A percentile compares a stretch with the other conserved stretches of the same genome.
These are phyloP conservation scores for Fusarium brevicatenulatum DNA, from an alignment of 2,329 filamentous ascomycete genomes.

Conservation along the genomic window DNA sequence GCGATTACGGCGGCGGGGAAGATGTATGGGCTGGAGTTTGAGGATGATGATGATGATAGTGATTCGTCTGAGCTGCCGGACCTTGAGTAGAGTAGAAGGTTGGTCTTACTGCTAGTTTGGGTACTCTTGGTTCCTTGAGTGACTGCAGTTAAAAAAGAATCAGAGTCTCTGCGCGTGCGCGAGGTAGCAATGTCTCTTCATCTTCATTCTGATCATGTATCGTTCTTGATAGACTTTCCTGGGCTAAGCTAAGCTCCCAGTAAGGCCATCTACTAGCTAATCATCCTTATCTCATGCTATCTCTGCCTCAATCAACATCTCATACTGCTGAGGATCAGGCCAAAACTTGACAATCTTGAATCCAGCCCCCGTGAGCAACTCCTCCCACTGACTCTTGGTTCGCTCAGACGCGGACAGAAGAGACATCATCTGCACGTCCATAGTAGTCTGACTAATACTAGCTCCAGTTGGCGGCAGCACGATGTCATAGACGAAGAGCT, in stretches of 20 bases:
- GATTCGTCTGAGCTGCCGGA: not conserved
- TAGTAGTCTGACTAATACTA: slow-evolving; percentile 36
- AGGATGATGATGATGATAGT: not conserved
- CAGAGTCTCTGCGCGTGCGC: too few relatives aligned
- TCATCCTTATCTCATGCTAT: not conserved
- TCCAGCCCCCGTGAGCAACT: slow-evolving; percentile 6
- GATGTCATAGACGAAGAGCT: slow-evolving; percentile 38
- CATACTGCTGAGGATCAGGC: slow-evolving; percentile 40
- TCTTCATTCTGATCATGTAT: too few relatives aligned
- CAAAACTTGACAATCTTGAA: slow-evolving; percentile 30
- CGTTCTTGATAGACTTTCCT: too few relatives aligned
- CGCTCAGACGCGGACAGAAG: slow-evolving; percentile 41
- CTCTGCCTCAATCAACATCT: slow-evolving; percentile 37
- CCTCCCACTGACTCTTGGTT: slow-evolving; percentile 31
- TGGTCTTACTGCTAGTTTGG: too few relatives aligned
- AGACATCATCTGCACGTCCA: slow-evolving; percentile 46
- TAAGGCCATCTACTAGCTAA: too few relatives aligned
- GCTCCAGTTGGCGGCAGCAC: slow-evolving; percentile 28
- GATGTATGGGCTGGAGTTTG: not conserved
- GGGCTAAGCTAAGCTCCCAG: too few relatives aligned
- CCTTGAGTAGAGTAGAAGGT: not conserved
- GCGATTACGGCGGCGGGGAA: fast-evolving
- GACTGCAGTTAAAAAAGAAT: too few relatives aligned
- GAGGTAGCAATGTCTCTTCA: too few relatives aligned
- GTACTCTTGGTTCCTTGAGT: too few relatives aligned